Conservation (phyloP, 768 basidiomycete species). For the Termitomyces titanicus region DNA sequence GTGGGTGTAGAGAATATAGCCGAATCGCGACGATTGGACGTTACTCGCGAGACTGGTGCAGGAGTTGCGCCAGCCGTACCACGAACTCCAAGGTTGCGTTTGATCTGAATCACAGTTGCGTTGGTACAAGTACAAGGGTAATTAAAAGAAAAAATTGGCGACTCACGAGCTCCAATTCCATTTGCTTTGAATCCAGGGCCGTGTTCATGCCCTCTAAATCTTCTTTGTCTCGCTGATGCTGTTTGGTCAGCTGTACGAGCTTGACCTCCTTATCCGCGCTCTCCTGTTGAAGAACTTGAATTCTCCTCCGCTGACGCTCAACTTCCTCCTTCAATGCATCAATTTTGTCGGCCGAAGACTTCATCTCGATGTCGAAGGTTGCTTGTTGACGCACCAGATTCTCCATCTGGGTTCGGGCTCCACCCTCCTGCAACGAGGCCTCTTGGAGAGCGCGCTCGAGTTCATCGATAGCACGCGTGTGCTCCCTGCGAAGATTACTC, state of each 20-base stretch:
- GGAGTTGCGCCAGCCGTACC: slow-evolving; percentile 56
- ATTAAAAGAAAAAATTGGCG: slow-evolving; percentile 1
- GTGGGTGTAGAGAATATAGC: slow-evolving; percentile 53
- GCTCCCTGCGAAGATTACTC: slow-evolving; percentile 50
- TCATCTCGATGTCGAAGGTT: slow-evolving; percentile 49
- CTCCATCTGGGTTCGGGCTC: slow-evolving; percentile 45
- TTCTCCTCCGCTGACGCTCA: slow-evolving; percentile 54
- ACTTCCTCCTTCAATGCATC: slow-evolving; percentile 52
- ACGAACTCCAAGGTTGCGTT: slow-evolving; percentile 56
- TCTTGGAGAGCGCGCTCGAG: slow-evolving; percentile 45
- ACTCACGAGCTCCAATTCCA: slow-evolving; percentile 85
- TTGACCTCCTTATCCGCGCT: slow-evolving; percentile 85
- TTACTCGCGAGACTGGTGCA: slow-evolving; percentile 37
- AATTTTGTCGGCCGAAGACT: slow-evolving; percentile 46
- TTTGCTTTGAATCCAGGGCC: slow-evolving; percentile 90
- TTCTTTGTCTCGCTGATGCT: slow-evolving; percentile 69
- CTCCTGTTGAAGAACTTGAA: slow-evolving; percentile 72
- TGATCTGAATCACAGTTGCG: slow-evolving; percentile 41
- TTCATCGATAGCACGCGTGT: slow-evolving; percentile 45
- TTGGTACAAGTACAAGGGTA: neutral
- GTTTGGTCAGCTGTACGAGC: slow-evolving; percentile 67
- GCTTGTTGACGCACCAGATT: slow-evolving; percentile 49
- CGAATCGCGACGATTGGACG: slow-evolving; percentile 49
- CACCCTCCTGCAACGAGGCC: slow-evolving; percentile 41
- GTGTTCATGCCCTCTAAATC: slow-evolving; percentile 85